These are phyloP conservation scores for Hemisphaericaspora nanyangensis DNA, from an alignment of 805 yeast species.

Conservation along the genomic window DNA sequence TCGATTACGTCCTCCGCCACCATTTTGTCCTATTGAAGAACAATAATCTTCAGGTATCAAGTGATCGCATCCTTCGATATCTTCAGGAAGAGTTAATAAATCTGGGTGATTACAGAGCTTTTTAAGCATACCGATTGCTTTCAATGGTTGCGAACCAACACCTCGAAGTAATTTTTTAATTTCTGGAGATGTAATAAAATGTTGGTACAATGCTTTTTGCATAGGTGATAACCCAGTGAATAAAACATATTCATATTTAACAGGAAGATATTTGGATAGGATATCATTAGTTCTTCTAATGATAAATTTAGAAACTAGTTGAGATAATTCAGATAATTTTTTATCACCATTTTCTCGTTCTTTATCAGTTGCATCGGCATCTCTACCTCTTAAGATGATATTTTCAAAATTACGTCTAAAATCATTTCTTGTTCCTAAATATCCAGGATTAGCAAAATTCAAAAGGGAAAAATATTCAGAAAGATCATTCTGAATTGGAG, in stretches of 20 bases:
- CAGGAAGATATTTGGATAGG: constrained; percentile 87
- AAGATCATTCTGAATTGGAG: constrained; percentile 94
- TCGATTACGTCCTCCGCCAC: constrained; percentile 65
- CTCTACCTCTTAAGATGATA: constrained; percentile 80
- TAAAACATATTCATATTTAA: constrained; percentile 95
- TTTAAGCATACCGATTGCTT: constrained; percentile 83
- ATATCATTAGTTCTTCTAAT: constrained; percentile 95
- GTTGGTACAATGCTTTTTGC: constrained; percentile 67
- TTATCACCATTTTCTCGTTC: constrained; percentile 67
- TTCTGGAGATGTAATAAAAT: constrained; percentile 76
- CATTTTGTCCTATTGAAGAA: constrained; percentile 30
- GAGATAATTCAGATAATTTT: constrained; percentile 67
- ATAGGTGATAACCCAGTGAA: constrained; percentile 80
- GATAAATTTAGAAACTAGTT: constrained; percentile 80
- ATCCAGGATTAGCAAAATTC: constrained; percentile 92
- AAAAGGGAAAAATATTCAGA: constrained; percentile 89
- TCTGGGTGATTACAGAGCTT: constrained; percentile 95
- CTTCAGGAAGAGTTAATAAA: constrained; percentile 68
- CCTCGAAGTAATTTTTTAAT: constrained; percentile 65
- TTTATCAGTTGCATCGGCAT: constrained; percentile 79
- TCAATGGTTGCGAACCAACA: constrained; percentile 75
- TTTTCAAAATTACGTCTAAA: constrained; percentile 82
- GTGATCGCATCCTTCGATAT: constrained; percentile 63
- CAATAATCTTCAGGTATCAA: constrained; percentile 75
- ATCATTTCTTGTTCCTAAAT: constrained; percentile 78